Evolutionary conservation across 2,329 filamentous ascomycete species (phyloP).

Genomic region (Pyrenochaeta sp.): DNA sequence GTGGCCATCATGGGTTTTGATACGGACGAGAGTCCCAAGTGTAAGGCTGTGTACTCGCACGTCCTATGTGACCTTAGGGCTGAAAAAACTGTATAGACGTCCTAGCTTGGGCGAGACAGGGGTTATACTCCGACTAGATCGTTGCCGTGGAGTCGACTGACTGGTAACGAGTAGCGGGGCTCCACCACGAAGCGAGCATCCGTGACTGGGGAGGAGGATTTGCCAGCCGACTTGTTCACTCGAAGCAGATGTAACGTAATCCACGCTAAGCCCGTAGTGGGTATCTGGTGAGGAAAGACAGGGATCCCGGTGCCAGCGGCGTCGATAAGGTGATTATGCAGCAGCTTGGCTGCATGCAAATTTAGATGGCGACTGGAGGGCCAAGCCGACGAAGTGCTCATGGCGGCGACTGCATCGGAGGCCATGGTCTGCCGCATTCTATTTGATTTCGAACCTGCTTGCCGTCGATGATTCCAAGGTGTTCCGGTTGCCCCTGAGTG

Average conservation of each 20-base stretch:
- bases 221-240: background rate
- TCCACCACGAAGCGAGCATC: background rate
- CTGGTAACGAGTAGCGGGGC: background rate
- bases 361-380: background rate
- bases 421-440: too few relatives aligned
- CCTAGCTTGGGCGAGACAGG: conserved; percentile 2
- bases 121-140: background rate
- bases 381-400: background rate
- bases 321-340: background rate
- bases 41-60: conserved; percentile 11
- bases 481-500: too few relatives aligned
- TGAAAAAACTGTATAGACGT: conserved; percentile 4
- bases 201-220: background rate
- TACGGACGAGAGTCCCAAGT: background rate
- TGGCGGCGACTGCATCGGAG: background rate
- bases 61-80: conserved; percentile 7
- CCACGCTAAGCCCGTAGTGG: conserved; percentile 3
- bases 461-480: too few relatives aligned
- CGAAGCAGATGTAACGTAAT: background rate
- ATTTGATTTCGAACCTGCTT: too few relatives aligned
- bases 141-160: background rate
- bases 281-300: conserved; percentile 7
- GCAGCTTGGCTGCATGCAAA: conserved; percentile 2
- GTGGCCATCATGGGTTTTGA: conserved; percentile 2
- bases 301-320: background rate